Conservation (phyloP, 2,329 filamentous ascomycete species). For the Aspergillus sp. region DNA sequence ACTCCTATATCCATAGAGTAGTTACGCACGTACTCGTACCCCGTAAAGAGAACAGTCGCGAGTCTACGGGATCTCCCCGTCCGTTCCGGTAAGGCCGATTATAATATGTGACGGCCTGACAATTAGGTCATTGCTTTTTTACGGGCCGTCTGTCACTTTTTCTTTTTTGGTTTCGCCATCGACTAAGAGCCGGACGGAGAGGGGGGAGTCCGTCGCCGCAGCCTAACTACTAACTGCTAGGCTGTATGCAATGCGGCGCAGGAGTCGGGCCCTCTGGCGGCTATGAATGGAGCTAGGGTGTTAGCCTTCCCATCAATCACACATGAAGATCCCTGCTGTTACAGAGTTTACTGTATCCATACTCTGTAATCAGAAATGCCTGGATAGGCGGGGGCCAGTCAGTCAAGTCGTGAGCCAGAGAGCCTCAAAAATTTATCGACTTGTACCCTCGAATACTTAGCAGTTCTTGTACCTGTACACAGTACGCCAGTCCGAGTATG, state of each 20-base stretch:
- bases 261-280: neutral
- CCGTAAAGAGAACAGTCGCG: neutral
- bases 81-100: constrained; percentile 1
- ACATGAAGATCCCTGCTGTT: neutral
- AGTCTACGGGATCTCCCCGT: constrained; percentile 8
- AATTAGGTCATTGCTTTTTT: too few relatives aligned
- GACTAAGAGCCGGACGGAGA: too few relatives aligned
- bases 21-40: neutral
- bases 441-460: too few relatives aligned
- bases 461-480: too few relatives aligned
- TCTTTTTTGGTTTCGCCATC: too few relatives aligned
- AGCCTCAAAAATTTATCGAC: too few relatives aligned
- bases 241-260: neutral
- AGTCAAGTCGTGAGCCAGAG: too few relatives aligned
- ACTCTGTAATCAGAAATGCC: too few relatives aligned
- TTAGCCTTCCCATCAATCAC: neutral
- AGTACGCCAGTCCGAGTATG: too few relatives aligned
- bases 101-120: neutral
- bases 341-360: too few relatives aligned
- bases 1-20: neutral
- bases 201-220: neutral
- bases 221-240: neutral
- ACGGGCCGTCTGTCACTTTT: too few relatives aligned
- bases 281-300: neutral
- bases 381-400: too few relatives aligned